These are phyloP conservation scores for Nicotiana undulata DNA, from an alignment of 257 asterid genomes.

Conservation along the genomic window DNA sequence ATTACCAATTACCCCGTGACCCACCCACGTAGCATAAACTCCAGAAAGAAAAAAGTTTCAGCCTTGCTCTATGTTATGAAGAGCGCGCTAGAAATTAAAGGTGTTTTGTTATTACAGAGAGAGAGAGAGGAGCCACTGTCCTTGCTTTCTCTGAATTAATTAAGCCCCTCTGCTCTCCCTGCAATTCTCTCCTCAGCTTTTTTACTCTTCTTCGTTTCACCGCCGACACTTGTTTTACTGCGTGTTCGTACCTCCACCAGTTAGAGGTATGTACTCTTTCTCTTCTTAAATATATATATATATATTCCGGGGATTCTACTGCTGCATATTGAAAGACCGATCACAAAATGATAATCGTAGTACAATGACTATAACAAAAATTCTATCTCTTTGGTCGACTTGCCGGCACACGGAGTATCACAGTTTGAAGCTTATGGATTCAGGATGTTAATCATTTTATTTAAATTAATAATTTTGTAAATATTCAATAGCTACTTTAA, in stretches of 20 bases:
- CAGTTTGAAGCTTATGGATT: too few species aligned
- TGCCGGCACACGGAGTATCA: too few species aligned
- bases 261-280: constrained; percentile 7
- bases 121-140: too few species aligned
- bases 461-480: too few species aligned
- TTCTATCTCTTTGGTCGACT: too few species aligned
- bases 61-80: constrained; percentile 14
- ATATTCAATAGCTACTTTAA: too few species aligned
- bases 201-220: not conserved
- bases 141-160: not conserved
- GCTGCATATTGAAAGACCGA: not conserved
- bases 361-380: too few species aligned
- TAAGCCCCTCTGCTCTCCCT: not conserved
- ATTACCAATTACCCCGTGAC: not conserved
- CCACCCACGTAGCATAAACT: not conserved
- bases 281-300: not conserved
- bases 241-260: not conserved
- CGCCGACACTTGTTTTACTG: not conserved
- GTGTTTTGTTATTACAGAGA: too few species aligned
- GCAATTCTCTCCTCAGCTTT: not conserved
- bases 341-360: too few species aligned
- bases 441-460: too few species aligned
- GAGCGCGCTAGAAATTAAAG: too few species aligned
- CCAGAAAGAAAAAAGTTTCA: not conserved
- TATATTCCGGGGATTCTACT: too few species aligned